Percentiles rank a stretch among this genome's conserved stretches.
Evolutionary conservation across 345 rosid species (phyloP).

Genomic region (Citrus unshiu): DNA sequence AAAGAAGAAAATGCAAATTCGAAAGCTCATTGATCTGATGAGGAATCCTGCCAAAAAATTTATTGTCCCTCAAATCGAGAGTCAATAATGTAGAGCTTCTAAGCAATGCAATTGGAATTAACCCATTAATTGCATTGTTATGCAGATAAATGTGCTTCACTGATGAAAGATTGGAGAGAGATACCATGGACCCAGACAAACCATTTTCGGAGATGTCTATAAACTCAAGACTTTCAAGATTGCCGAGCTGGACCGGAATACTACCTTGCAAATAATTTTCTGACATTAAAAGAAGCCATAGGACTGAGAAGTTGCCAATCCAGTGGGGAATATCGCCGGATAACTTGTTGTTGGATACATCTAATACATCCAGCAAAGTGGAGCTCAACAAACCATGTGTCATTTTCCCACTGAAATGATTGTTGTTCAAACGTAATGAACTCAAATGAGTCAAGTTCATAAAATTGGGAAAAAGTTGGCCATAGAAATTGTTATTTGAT

Average conservation of each 20-base stretch:
- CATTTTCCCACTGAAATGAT: neutral
- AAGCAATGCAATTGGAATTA: neutral
- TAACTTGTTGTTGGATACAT: neutral
- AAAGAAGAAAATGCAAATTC: neutral
- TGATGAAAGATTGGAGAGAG: neutral
- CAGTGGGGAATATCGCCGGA: no score
- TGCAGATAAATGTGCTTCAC: neutral
- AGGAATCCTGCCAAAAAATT: neutral
- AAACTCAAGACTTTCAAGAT: neutral
- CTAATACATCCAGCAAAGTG: accelerated
- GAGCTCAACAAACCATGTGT: neutral
- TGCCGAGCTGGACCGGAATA: neutral
- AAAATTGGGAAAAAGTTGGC: neutral
- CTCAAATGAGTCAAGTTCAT: neutral
- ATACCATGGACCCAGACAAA: neutral
- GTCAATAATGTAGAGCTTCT: neutral
- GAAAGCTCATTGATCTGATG: neutral
- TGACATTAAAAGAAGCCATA: no score
- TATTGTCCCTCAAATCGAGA: neutral
- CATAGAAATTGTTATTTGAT: neutral
- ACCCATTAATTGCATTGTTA: neutral
- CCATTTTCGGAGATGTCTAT: neutral
- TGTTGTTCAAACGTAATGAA: neutral
- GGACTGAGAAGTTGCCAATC: no score
- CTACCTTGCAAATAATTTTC: neutral